Conservation (phyloP, 306 rosid species). For the Quercus rubra region DNA sequence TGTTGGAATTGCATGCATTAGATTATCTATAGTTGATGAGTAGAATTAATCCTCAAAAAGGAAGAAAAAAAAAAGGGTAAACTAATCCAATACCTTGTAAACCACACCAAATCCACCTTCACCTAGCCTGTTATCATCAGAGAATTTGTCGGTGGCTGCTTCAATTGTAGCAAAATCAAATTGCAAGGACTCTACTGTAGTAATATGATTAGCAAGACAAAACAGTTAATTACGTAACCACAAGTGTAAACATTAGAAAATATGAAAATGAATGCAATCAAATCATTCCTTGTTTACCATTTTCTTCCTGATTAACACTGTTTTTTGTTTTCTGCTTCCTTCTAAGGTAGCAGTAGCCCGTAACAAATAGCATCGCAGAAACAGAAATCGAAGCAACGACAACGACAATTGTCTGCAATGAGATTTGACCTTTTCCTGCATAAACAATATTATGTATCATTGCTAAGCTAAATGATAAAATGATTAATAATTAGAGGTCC, state of each 20-base stretch:
- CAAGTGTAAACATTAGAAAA: not conserved
- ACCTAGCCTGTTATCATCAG: not conserved
- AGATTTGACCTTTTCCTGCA: not conserved
- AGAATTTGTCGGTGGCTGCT: not conserved
- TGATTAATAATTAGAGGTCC: not conserved
- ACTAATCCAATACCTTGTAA: too few species aligned
- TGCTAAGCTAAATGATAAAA: not conserved
- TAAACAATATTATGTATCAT: not conserved
- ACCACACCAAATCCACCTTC: not conserved
- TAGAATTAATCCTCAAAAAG: too few species aligned
- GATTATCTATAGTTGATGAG: too few species aligned
- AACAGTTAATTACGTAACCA: not conserved
- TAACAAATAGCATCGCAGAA: not conserved
- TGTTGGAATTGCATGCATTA: too few species aligned
- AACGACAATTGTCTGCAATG: not conserved
- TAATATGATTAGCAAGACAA: not conserved
- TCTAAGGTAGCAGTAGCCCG: not conserved
- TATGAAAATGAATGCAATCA: not conserved
- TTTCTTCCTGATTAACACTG: not conserved
- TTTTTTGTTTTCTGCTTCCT: not conserved
- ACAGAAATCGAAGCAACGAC: not conserved
- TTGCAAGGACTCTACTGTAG: not conserved
- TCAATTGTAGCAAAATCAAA: not conserved
- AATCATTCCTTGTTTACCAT: not conserved
- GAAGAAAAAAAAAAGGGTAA: too few species aligned